Base-by-base conservation (phyloP, 1,284 basidiomycete species). In the Tylopilus sp. region DNA sequence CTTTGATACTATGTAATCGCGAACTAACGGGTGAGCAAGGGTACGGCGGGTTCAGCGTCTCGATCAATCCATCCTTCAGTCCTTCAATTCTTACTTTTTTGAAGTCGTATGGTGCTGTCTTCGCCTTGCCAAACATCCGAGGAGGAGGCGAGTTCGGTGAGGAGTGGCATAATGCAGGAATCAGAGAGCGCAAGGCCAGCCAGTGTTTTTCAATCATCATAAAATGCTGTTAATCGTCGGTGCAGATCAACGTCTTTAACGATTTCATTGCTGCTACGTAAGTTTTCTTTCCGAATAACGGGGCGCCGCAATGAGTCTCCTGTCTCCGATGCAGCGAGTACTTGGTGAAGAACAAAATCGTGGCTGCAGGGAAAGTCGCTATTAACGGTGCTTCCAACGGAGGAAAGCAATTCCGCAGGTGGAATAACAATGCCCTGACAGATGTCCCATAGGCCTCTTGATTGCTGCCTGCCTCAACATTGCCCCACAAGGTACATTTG, bases 111-210 rank as follows among this genome's bases (percentile, higher is more conserved):
- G 80, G 85, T 15, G 86, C 80, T 9, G 71, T 91, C 13, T 72
- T 86, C n/a, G 91, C 86, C 2, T 75, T 87, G 16, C 81, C 85
- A 3, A 88, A 83, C 55, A 86, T 89, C 57, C 72, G 91, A 44
- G 91, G 91, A n/a, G 91, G 91, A 8, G 78, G 79, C 2, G 91
- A 94, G 64, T 92, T 89, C 55, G 91, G 91, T 12, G 86, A 91
- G 61, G 79, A 82, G 15, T 91, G 88, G 88, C 87, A 91, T 61
- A 60, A 77, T 33, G 86, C 77, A n/a, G 89, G 86, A 2, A 83
- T 74, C 23, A 74, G 72, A 51, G 86, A 89, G 52, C 74, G 76
- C 50, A 90, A 90, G 75, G 84, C 84, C 48, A 56, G 65, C 26
- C 26, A n/a, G 56, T 36, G 31, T 52, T 40, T 30, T 52, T 50